A percentile compares a stretch with the other conserved stretches of the same genome.
Conservation (phyloP, 2,329 filamentous ascomycete genomes). For the Rhytidhysteron rufulum region DNA sequence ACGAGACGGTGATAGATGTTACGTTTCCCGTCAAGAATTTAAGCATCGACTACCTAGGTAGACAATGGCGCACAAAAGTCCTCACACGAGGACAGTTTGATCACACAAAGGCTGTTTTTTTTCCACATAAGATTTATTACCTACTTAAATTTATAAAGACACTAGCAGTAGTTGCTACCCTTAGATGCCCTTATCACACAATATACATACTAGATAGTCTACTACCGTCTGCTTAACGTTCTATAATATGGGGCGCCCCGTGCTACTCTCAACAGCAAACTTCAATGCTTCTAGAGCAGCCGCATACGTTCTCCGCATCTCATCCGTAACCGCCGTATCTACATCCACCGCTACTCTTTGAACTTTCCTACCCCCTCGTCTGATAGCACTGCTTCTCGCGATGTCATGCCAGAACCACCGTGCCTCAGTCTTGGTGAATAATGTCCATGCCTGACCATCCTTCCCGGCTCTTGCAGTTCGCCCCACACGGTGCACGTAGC, state of each 20-base stretch:
- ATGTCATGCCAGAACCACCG: constrained; percentile 91
- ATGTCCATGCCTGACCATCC: constrained; percentile 75
- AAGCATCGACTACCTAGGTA: too few species aligned
- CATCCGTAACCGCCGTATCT: constrained; percentile 34
- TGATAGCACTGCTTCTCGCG: constrained; percentile 53
- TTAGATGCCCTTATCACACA: too few species aligned
- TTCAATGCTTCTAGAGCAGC: constrained; percentile 60
- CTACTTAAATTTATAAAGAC: too few species aligned
- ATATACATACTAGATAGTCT: too few species aligned
- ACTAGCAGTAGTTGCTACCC: too few species aligned
- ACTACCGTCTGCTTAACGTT: neutral
- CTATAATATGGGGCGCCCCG: constrained; percentile 4
- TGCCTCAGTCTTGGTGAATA: constrained; percentile 77
- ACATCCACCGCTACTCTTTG: constrained; percentile 42
- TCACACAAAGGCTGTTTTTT: too few species aligned
- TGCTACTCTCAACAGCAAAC: constrained; percentile 50
- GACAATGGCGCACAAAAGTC: too few species aligned
- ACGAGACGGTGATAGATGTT: too few species aligned
- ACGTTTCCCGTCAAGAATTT: too few species aligned
- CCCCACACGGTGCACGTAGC: constrained; percentile 88
- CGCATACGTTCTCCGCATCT: constrained; percentile 42
- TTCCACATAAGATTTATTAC: too few species aligned
- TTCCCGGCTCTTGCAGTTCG: constrained; percentile 81
- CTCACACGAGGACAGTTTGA: too few species aligned
- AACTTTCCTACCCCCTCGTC: constrained; percentile 43